Evolutionary conservation across 106 monocot genomes (phyloP).

Genomic region (Cymbidium sinense): DNA sequence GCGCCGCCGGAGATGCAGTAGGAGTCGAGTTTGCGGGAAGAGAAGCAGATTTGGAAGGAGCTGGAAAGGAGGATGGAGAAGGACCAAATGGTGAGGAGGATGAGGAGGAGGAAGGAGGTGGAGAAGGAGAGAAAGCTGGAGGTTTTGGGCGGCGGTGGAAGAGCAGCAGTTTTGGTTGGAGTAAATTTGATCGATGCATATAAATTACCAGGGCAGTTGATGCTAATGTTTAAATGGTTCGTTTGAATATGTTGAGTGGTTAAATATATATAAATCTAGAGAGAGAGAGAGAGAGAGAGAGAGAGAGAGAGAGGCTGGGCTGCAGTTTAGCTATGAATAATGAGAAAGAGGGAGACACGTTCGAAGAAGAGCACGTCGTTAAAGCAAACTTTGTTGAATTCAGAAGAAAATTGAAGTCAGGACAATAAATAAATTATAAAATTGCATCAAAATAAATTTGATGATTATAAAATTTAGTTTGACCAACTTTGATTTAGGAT

Average conservation of each 20-base stretch:
- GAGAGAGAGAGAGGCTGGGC: too few relatives aligned
- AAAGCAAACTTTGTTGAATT: too few relatives aligned
- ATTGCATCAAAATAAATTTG: too few relatives aligned
- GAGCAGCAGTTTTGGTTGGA: background rate
- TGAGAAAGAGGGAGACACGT: background rate
- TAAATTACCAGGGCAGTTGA: background rate
- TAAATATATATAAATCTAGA: too few relatives aligned
- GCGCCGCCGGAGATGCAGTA: slow-evolving; percentile 46
- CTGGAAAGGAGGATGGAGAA: slow-evolving; percentile 17
- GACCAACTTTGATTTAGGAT: too few relatives aligned
- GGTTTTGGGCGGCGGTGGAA: background rate
- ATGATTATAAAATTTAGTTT: too few relatives aligned
- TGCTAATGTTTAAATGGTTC: too few relatives aligned
- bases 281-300: too few relatives aligned
- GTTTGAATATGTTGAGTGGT: too few relatives aligned
- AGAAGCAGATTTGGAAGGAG: slow-evolving; percentile 50
- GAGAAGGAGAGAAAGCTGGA: background rate
- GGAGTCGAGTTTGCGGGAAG: slow-evolving; percentile 34
- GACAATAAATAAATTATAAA: too few relatives aligned
- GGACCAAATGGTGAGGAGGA: slow-evolving; percentile 26
- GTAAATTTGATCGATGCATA: background rate
- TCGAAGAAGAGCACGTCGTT: background rate
- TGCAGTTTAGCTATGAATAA: too few relatives aligned
- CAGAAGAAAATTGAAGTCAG: too few relatives aligned
- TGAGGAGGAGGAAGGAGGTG: slow-evolving; percentile 15